phyloP scores from a whole-genome alignment of 768 basidiomycete species.

The Lactarius sp. region DNA sequence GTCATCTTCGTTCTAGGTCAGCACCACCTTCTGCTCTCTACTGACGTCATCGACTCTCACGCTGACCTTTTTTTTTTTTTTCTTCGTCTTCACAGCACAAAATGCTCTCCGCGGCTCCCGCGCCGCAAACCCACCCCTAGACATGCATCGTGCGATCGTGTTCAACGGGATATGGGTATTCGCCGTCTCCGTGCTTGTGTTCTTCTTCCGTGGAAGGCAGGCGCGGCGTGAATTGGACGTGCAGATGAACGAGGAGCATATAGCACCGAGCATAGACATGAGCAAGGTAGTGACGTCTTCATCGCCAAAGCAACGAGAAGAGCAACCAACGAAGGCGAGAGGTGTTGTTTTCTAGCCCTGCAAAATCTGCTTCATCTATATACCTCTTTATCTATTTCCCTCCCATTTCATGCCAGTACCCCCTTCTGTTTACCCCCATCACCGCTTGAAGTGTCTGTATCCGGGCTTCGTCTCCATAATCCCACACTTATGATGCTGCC shows the following conservation, averaged over 20 bases:
- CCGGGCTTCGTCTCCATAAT: too few species aligned
- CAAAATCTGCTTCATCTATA: too few species aligned
- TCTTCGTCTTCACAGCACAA: constrained; percentile 30
- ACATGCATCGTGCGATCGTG: constrained; percentile 65
- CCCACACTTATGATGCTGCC: too few species aligned
- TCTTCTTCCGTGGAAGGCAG: constrained; percentile 57
- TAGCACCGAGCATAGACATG: neutral
- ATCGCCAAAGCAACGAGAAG: neutral
- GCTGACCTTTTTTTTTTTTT: neutral
- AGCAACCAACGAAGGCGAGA: neutral
- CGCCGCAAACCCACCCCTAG: constrained; percentile 61
- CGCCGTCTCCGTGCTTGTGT: constrained; percentile 37
- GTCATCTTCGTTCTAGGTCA: constrained; percentile 5
- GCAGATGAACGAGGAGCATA: constrained; percentile 34
- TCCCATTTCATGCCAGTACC: too few species aligned
- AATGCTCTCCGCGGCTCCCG: constrained; percentile 61
- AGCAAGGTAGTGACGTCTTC: neutral
- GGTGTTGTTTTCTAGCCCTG: too few species aligned
- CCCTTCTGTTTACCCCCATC: too few species aligned
- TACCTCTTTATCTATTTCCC: too few species aligned
- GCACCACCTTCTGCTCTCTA: constrained; percentile 1
- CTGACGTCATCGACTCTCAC: neutral
- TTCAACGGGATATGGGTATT: constrained; percentile 55
- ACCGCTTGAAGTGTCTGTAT: too few species aligned
- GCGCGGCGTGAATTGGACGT: constrained; percentile 60